Percentiles rank a stretch among this genome's conserved stretches.
Evolutionary conservation across 208 protist species (phyloP).

Genomic region (Trypanosoma brucei): DNA sequence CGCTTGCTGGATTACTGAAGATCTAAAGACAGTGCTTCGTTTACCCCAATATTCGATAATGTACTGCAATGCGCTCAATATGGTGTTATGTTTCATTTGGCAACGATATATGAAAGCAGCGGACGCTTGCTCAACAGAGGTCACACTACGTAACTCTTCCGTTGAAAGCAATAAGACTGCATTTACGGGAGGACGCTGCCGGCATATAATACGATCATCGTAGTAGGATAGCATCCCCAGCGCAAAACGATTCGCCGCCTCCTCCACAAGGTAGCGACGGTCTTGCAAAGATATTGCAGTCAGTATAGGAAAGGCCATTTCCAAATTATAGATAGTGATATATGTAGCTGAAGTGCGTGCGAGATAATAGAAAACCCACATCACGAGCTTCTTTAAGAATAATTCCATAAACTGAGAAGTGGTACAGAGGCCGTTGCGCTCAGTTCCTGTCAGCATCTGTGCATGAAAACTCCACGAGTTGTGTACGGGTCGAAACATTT

Average conservation of each 20-base stretch:
- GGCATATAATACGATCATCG: constrained; percentile 17
- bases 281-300: constrained; percentile 10
- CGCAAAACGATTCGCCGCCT: constrained; percentile 8
- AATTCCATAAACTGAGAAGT: constrained; percentile 9
- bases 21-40: constrained; percentile 1
- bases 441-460: constrained; percentile 4
- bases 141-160: constrained; percentile 11
- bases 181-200: constrained; percentile 2
- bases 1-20: constrained; percentile 12
- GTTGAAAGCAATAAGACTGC: constrained; percentile 16
- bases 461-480: constrained; percentile 16
- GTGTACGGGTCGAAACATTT: background rate
- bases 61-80: constrained; percentile 17
- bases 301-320: constrained; percentile 27
- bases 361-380: constrained; percentile 26
- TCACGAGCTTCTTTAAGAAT: constrained; percentile 25
- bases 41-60: constrained; percentile 21
- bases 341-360: constrained; percentile 1
- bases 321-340: constrained; percentile 20
- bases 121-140: constrained; percentile 14
- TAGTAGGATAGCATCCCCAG: constrained; percentile 13
- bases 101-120: constrained; percentile 23
- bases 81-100: constrained; percentile 20
- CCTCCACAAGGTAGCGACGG: constrained; percentile 14
- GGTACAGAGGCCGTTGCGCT: background rate